Evolutionary conservation across 352 stramenopile genomes (phyloP), one percentile per base, ranked within the genome.

Genomic region (Aphanomyces stellatus): DNA sequence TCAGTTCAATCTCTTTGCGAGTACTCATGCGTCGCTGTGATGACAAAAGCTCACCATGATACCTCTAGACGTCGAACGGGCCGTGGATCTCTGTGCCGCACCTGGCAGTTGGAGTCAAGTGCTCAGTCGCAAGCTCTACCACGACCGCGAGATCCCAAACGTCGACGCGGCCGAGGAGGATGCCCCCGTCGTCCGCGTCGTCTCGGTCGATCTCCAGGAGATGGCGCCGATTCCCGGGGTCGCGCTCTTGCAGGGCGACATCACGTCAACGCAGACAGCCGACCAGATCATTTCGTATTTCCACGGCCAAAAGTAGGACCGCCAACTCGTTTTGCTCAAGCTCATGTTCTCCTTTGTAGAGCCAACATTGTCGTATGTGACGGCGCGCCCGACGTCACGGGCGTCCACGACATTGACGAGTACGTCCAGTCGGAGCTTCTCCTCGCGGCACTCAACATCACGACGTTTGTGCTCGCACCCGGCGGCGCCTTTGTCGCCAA

Each of bases 41-140:
- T 53, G 1, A 17, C 30, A 35, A 33, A 15, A 0, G 19, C 30
- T 48, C 34, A 51, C 35, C 17, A 46, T 25, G 53, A 28, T 42
- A 41, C 31, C 15, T 62, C 25, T 64, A 77, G 76, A 87, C 65
- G 94, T 98, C 11, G 78, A 84, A 35, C 80, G 92, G 22, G 97
- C 93, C 4, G 97, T 99, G 10, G 97, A 99, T 82, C 75, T 99
- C 37, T 99, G 97, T 70, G 97, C 97, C 0, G 97, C 97, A 4
- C 97, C 97, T 0, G 97, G 97, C 57, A 98, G 92, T 69, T 99
- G 97, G 97, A 98, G 84, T 63, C 97, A 99, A 82, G 97, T 99
- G 43, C 78, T 99, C 27, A 93, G 85, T 51, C 82, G 93, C 30
- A 89, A 93, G 59, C 74, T 99, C 17, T 90, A 94, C 62, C 71